Evolutionary conservation across 2,329 filamentous ascomycete species (phyloP).

Genomic region (Coniochaeta ligniaria): DNA sequence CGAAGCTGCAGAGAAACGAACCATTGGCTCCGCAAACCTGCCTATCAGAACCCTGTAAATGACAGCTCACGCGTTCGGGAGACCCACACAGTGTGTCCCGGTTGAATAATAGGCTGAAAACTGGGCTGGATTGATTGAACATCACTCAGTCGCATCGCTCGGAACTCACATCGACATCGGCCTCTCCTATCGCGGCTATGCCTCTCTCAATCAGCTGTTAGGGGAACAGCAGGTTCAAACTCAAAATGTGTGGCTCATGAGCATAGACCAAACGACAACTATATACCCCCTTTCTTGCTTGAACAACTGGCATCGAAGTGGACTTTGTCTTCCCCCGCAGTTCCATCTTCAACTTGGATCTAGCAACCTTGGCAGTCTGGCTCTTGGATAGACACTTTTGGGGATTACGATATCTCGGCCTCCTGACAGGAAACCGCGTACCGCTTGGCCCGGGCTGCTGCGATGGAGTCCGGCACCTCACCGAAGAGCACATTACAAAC

Average conservation of each 20-base stretch:
- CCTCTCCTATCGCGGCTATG: background rate
- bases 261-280: background rate
- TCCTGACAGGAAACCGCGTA: background rate
- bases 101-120: background rate
- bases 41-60: background rate
- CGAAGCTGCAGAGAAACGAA: background rate
- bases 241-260: background rate
- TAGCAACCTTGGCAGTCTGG: background rate
- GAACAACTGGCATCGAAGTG: background rate
- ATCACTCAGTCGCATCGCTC: background rate
- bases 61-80: background rate
- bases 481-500: conserved; percentile 10
- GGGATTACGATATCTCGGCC: background rate
- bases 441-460: conserved; percentile 7
- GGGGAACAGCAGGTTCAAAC: background rate
- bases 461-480: conserved; percentile 16
- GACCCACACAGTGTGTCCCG: background rate
- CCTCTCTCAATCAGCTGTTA: background rate
- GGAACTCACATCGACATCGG: background rate
- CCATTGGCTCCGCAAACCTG: background rate
- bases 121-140: background rate
- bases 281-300: background rate
- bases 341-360: background rate
- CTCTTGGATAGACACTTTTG: background rate
- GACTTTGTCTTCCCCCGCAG: background rate